Base-by-base conservation (phyloP, 345 rosid genomes). In the Sisymbrium altissimum region DNA sequence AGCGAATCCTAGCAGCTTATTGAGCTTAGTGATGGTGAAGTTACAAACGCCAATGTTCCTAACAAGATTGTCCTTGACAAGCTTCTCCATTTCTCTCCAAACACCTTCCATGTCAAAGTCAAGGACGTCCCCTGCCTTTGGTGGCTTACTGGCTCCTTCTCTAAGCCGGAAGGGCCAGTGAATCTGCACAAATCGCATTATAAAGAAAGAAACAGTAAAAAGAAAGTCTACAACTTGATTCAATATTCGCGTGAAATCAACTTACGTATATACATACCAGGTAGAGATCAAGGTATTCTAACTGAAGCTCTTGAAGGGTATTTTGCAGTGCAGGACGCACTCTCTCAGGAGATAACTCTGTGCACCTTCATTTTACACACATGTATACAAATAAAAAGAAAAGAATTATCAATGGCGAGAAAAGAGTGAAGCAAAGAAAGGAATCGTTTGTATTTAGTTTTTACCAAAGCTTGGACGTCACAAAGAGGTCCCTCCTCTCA, bases 71-170 rank as follows among this genome's bases (percentile, higher is more conserved):
- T 80, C 81, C 63, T 64, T 70, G 3, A 62, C 81, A 66, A 85
- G 87, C 56, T 78, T 78, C 84, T 84, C 89, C 89, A 87, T 80
- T 72, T 85, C 85, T 78, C 82, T 82, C 92, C 92, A 85, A 48
- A 84, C 87, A 1, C 84, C 86, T 79, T 80, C 85, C 84, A 87
- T 81, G 80, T 85, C 85, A 23, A 82, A 84, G 5, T 82, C 85
- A 68, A 79, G 60, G 1, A 84, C 61, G 13, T 82, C 85, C 3
- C 84, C 83, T 1, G 81, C 78, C 58, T 81, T 75, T 2, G 85
- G 84, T 58, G 86, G 86, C 71, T 60, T 74, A 67, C 87, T 84
- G 7, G 85, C 81, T 19, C 83, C 85, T n/a, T 83, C 87, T 74
- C 75, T 76, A 9, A 85, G 85, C 38, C 60, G 70, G 66, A 87